phyloP scores from a whole-genome alignment of 2,329 filamentous ascomycete genomes.

The Fusarium hostae region DNA sequence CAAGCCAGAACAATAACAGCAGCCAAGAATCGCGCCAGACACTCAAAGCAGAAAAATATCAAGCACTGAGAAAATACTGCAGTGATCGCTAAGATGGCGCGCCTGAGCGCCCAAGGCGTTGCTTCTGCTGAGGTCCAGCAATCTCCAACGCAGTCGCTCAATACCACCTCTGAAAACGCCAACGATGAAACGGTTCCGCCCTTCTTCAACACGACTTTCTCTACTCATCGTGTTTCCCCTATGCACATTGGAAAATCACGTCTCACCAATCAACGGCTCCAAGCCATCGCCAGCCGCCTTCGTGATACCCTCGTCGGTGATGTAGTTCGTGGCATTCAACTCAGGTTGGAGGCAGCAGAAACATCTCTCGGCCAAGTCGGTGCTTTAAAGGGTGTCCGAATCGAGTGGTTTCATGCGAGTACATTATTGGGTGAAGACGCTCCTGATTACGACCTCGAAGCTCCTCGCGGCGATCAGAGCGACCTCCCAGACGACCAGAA shows the following conservation, averaged over 20 bases:
- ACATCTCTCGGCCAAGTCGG: slow-evolving; percentile 53
- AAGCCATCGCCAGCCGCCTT: slow-evolving; percentile 58
- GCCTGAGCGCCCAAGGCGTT: slow-evolving; percentile 37
- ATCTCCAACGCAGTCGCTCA: slow-evolving; percentile 31
- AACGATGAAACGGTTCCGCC: slow-evolving; percentile 47
- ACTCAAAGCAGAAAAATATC: neutral
- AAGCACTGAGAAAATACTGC: neutral
- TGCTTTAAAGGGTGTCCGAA: slow-evolving; percentile 58
- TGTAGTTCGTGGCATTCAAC: slow-evolving; percentile 68
- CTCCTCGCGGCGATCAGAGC: slow-evolving; percentile 21
- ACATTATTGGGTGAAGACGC: slow-evolving; percentile 48
- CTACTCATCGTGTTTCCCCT: slow-evolving; percentile 65
- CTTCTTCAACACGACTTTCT: slow-evolving; percentile 70
- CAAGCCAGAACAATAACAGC: neutral
- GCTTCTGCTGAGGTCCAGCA: slow-evolving; percentile 22
- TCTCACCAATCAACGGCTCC: slow-evolving; percentile 54
- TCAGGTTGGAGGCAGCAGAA: slow-evolving; percentile 59
- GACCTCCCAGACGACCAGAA: slow-evolving; percentile 41
- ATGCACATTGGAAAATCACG: slow-evolving; percentile 58
- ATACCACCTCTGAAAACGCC: slow-evolving; percentile 16
- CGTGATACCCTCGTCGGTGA: slow-evolving; percentile 68
- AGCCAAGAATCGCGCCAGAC: neutral
- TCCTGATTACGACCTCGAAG: slow-evolving; percentile 23
- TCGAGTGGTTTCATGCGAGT: slow-evolving; percentile 57
- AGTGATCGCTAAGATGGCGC: slow-evolving; percentile 27